Evolutionary conservation across 1,284 basidiomycete genomes (phyloP), one percentile per base, ranked within the genome.

Genomic region (Lignosus rhinocerotis): DNA sequence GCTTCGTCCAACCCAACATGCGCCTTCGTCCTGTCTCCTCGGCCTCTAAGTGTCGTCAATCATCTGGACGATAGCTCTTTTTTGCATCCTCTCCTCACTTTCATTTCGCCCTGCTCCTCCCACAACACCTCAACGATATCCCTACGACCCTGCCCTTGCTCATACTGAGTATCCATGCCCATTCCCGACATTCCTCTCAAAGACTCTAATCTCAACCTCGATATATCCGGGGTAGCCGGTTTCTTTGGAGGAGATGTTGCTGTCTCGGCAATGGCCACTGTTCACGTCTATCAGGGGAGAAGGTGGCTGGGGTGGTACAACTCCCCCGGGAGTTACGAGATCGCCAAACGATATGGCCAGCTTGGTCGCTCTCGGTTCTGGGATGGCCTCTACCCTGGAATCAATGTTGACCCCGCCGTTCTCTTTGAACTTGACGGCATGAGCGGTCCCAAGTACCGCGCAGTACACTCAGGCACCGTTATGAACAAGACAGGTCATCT

Each of bases 231-330:
- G 10, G 60, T 65, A 2, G 63, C 63, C 6, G 63, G 63, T 41
- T 65, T 65, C 57, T 65, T 65, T 33, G 63, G 63, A 19, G 63
- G 63, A 30, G 63, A 65, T 46, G 63, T 60, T 31, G 63, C 63
- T 11, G 63, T 65, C 19, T 55, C 61, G 17, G 63, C 63, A 11
- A 65, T 65, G 63, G 61, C 61, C 3, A 65, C 63, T 32, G 61
- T 65, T 21, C 61, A 65, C 36, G 58, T 65, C 38, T 65, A 65
- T 48, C 60, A 58, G 30, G 63, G 63, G 21, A 49, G 61, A 48
- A 65, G 55, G 51, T 65, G 63, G 63, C 45, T 62, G 21, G 63
- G 63, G 30, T 65, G 63, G 63, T 65, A 65, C 50, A 65, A 65
- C 53, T 56, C 61, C 10, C 63, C 63, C 9, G 63, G 63, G 8